Percentiles rank a stretch among this genome's conserved stretches.
These are phyloP conservation scores for Xanthoconium separans DNA, from an alignment of 1,284 basidiomycete genomes.

Conservation along the genomic window DNA sequence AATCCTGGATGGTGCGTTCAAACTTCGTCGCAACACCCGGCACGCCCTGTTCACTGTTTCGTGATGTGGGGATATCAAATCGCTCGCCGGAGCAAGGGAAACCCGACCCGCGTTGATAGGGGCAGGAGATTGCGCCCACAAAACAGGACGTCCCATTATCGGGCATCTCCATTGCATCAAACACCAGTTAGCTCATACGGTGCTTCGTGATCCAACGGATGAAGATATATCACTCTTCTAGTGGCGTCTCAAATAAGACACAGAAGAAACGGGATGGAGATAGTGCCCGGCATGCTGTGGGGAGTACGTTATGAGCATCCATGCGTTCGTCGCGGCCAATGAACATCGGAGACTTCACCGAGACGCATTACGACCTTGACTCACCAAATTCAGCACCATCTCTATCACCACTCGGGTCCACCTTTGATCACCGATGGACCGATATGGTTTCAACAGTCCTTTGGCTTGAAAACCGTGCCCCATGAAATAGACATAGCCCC, in stretches of 20 bases:
- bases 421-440: slow-evolving; percentile 11
- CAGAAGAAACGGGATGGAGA: not conserved
- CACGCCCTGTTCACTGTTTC: not conserved
- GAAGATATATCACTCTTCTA: slow-evolving; percentile 4
- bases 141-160: slow-evolving; percentile 3
- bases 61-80: slow-evolving; percentile 1
- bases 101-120: slow-evolving; percentile 7
- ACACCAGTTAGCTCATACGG: not conserved
- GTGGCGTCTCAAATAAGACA: not conserved
- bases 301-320: slow-evolving; percentile 4
- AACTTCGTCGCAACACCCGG: not conserved
- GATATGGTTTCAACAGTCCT: not conserved
- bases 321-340: not conserved
- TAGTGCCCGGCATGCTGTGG: not conserved
- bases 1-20: not conserved
- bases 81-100: not conserved
- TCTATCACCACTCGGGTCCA: slow-evolving; percentile 3
- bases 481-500: not conserved
- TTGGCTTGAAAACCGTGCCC: not conserved
- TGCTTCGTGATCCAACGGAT: slow-evolving; percentile 1
- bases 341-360: not conserved
- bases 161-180: slow-evolving; percentile 1
- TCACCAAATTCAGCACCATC: not conserved
- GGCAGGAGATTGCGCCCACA: slow-evolving; percentile 13
- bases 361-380: not conserved